Evolutionary conservation across 2,329 filamentous ascomycete genomes (phyloP), one percentile per base, ranked within the genome.

Genomic region (Sarocladium kiliense): DNA sequence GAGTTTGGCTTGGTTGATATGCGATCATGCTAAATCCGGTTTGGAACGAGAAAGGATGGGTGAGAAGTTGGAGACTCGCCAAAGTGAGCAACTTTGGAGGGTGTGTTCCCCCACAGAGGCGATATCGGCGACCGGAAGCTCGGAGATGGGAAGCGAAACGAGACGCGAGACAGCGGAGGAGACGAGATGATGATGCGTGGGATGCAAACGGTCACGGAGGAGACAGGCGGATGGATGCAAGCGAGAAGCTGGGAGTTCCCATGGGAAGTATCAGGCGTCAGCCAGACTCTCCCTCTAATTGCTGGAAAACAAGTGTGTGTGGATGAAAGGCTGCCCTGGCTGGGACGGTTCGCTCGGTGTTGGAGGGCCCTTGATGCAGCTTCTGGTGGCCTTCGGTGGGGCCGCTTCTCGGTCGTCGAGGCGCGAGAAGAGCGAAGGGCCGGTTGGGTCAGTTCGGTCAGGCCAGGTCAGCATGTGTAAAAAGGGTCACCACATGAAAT

Each of bases 111-210:
- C 27, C 47, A 21, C 47, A 34, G 18, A 21, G 27, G 47, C 47
- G 47, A 51, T 36, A 36, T 51, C 47, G 47, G 47, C 47, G 47
- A 23, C 47, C 27, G 47, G 47, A 51, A 34, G 47, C 26, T 51
- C 27, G 47, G 47, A 11, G 27, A 34, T 11, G 47, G 27, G 4
- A 36, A 23, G 26, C 44, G 23, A 45, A 19, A 19, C 41, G 16
- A 49, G 21, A 23, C 5, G 44, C 10, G 21, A 49, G n/a, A n/a
- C n/a, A 9, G n/a, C 5, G 9, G 16, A 39, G n/a, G n/a, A 10
- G 36, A 39, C 12, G 36, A 19, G 36, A 18, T n/a, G 44, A 32
- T 10, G 26, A 34, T 51, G 30, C 47, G 47, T 36, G 27, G 30
- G 47, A 51, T 51, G 47, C 3, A 41, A 16, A n/a, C n/a, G n/a